These are phyloP conservation scores for Trametopsis cervina DNA, from an alignment of 768 basidiomycete genomes.

Conservation along the genomic window DNA sequence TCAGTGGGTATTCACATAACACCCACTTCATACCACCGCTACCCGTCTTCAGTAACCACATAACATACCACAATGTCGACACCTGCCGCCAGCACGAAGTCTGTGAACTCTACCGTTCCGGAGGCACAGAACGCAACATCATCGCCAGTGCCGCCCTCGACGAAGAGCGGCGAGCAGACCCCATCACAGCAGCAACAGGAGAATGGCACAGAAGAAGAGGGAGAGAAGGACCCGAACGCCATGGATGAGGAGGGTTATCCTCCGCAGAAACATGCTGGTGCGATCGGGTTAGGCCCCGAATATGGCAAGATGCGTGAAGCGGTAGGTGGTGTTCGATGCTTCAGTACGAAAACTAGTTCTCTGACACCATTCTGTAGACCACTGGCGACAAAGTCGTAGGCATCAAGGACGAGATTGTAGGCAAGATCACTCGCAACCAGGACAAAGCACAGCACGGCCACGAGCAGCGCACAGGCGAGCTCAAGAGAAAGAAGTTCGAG, in stretches of 20 bases:
- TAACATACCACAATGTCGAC: slow-evolving; percentile 6
- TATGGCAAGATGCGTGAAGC: slow-evolving; percentile 20
- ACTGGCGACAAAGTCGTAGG: slow-evolving; percentile 32
- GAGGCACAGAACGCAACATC: slow-evolving; percentile 1
- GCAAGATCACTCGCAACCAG: slow-evolving; percentile 31
- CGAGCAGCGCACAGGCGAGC: slow-evolving; percentile 33
- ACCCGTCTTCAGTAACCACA: too few species aligned
- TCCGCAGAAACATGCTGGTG: slow-evolving; percentile 36
- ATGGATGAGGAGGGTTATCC: slow-evolving; percentile 23
- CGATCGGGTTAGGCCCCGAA: slow-evolving; percentile 33
- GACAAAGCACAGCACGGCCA: slow-evolving; percentile 32
- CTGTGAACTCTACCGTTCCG: neutral
- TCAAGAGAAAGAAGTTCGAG: slow-evolving; percentile 30
- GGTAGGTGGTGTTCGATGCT: slow-evolving; percentile 18
- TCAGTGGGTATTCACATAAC: too few species aligned
- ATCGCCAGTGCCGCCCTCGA: neutral
- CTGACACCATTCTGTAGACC: slow-evolving; percentile 10
- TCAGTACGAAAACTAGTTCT: neutral
- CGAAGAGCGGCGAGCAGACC: neutral
- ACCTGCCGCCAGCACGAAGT: slow-evolving; percentile 4
- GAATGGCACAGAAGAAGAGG: too few species aligned
- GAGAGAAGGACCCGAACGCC: neutral
- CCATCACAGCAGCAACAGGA: neutral
- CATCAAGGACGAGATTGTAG: slow-evolving; percentile 31
- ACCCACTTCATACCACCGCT: too few species aligned